Evolutionary conservation across 129 eudicot genomes (phyloP), one percentile per base, ranked within the genome.

Genomic region (Flaveria sonorensis): DNA sequence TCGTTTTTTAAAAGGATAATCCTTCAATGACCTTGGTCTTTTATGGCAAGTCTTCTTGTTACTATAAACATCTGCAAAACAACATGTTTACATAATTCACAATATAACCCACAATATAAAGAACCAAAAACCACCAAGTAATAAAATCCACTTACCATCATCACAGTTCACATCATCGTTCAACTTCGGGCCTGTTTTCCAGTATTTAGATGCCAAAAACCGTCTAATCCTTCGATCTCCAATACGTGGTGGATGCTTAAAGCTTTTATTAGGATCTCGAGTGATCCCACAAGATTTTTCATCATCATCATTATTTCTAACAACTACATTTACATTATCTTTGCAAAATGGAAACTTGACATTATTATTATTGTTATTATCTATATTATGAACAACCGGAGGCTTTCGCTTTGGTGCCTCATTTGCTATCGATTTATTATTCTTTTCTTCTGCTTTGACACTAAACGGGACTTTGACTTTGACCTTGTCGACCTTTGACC

Each of bases 221-320:
- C 87, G 93, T 82, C 86, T 86, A 61, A 91, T 84, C 81, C 90
- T 84, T 69, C 89, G 89, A 64, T 87, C 93, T 28, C 89, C 92
- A 61, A 85, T 76, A 52, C 87, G 87, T 1, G 76, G 86, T 8
- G 87, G 83, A 45, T 86, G 81, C 91, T 85, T 85, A 59, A 80
- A 51, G 75, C 88, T 72, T 81, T 85, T 86, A 81, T 77, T 85
- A 63, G 77, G 64, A 75, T 83, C 87, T 78, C 90, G 87, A 77
- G 80, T 82, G 84, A 89, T 87, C 89, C 86, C 85, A 61, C 81
- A 89, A 87, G 83, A 89, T 47, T 86, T 94, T 86, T 91, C 99
- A 91, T 88, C 96, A 87, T 90, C 98, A 88, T 89, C 99, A 89
- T 89, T 90, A 87, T 95, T 94, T 87, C 90, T 91, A 89, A 50